Conservation (phyloP, 2,329 filamentous ascomycete genomes). For the Pseudogymnoascus sp. region DNA sequence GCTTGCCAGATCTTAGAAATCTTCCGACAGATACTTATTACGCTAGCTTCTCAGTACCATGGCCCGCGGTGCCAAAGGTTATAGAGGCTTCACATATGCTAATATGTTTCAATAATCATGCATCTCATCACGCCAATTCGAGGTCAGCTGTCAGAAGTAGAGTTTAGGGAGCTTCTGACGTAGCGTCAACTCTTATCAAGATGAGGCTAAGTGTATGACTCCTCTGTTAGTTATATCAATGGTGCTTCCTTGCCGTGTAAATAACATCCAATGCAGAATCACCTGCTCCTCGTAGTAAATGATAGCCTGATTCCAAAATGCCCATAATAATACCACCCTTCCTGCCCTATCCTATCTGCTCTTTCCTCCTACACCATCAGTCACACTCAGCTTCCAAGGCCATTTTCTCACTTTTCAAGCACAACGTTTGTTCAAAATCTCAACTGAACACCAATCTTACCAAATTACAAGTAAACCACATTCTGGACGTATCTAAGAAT, state of each 20-base stretch:
- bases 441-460: background rate
- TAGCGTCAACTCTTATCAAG: background rate
- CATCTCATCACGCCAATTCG: background rate
- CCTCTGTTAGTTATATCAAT: background rate
- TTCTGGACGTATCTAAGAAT: background rate
- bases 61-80: background rate
- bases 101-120: background rate
- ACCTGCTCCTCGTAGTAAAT: background rate
- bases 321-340: background rate
- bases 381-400: background rate
- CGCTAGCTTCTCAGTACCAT: background rate
- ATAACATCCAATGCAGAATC: background rate
- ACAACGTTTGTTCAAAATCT: constrained; percentile 1
- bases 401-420: background rate
- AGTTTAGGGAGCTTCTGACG: background rate
- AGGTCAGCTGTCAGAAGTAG: background rate
- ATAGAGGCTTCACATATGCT: background rate
- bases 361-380: background rate
- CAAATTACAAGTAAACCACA: background rate
- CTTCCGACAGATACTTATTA: background rate
- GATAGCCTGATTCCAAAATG: background rate
- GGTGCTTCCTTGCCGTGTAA: background rate
- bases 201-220: background rate
- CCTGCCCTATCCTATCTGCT: background rate
- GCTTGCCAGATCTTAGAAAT: background rate